Evolutionary conservation across 371 early-diverging fungal genomes (phyloP), one percentile per base, ranked within the genome.

Genomic region (Gilbertella persicaria): DNA sequence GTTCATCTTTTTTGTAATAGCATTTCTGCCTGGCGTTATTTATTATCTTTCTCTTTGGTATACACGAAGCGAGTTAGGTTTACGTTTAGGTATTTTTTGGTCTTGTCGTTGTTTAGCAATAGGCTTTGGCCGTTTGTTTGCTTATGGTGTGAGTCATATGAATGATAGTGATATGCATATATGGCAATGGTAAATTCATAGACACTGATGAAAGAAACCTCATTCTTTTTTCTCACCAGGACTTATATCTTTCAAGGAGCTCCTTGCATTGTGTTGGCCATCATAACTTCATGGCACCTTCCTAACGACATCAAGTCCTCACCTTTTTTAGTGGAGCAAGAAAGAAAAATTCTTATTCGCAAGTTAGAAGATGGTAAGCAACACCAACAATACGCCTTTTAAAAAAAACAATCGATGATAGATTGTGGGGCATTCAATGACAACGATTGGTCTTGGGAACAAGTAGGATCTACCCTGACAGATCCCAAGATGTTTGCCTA

Each of bases 211-310:
- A n/a, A 30, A n/a, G 9, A 17, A 41, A 30, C 8, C 25, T 29
- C 39, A 17, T 45, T 16, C 26, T 8, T 33, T 43, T 23, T 24
- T 14, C 25, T 24, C 25, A 3, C 23, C n/a, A 72, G 80, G 71
- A 58, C 80, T 17, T 83, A 74, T 29, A 73, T 83, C 12, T 66
- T 79, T 23, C 82, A 82, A 62, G 82, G 80, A 6, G 55, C 66
- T 16, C 81, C 81, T 0, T 80, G 82, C 1, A 72, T 83, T 19
- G 44, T 68, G 7, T 53, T 78, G 8, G 80, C 77, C 4, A 21
- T 79, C 1, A 23, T 79, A 26, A 49, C 56, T 29, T 61, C 64
- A 13, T 38, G 58, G 16, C 39, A 66, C 4, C 45, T 73, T 6
- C 69, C 73, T 0, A 48, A 73, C 17, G 61, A 64, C 7, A 62